phyloP scores from a whole-genome alignment of 257 asterid species.

The Euphrasia confusa region DNA sequence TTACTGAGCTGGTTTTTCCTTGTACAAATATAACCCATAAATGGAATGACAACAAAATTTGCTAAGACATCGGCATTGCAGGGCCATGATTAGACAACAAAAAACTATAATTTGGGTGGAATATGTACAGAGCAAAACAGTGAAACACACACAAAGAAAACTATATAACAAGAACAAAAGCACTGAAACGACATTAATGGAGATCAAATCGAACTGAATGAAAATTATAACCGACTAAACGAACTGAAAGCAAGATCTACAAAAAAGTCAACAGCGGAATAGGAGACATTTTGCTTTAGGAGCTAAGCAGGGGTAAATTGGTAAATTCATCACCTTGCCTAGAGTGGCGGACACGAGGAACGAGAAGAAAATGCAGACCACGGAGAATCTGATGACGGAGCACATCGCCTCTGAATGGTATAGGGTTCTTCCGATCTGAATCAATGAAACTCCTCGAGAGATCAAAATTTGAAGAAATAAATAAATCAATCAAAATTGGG shows the following conservation, averaged over 20 bases:
- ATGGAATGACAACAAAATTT: too few species aligned
- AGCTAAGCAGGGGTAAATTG: constrained; percentile 17
- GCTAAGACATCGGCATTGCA: too few species aligned
- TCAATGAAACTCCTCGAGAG: constrained; percentile 17
- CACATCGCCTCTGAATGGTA: constrained; percentile 38
- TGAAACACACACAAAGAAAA: neutral
- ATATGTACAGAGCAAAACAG: neutral
- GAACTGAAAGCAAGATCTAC: constrained; percentile 22
- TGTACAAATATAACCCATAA: too few species aligned
- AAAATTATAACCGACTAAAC: neutral
- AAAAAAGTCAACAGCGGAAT: neutral
- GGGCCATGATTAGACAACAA: too few species aligned
- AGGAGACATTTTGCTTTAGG: constrained; percentile 1
- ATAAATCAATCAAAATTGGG: neutral
- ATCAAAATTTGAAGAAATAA: neutral
- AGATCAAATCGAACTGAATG: constrained; percentile 12
- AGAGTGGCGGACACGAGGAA: constrained; percentile 37
- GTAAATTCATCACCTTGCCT: constrained; percentile 45
- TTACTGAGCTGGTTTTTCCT: too few species aligned
- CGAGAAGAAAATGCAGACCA: constrained; percentile 26
- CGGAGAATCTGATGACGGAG: constrained; percentile 34
- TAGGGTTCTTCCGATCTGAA: constrained; percentile 34
- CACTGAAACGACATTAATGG: neutral
- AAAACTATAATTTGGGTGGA: too few species aligned
- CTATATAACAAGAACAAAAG: neutral